These are phyloP conservation scores for Phaseolus coccineus DNA, from an alignment of 331 rosid species.

Conservation along the genomic window DNA sequence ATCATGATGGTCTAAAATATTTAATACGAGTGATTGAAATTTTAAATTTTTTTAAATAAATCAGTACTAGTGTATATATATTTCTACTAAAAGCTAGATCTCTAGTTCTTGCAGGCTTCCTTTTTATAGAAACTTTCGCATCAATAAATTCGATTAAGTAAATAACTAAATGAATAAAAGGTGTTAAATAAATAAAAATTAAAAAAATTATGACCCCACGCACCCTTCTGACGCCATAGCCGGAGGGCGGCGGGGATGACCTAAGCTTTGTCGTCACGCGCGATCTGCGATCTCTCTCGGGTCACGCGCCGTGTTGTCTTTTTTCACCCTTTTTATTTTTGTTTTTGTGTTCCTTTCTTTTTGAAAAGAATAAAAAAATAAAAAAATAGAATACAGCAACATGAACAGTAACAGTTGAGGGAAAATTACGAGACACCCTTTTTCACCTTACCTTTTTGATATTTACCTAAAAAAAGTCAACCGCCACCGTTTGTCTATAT, in stretches of 20 bases:
- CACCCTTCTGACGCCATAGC: slow-evolving; percentile 49
- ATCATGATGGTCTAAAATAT: too few species aligned
- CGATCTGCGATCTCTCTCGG: slow-evolving; percentile 61
- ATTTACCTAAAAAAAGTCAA: slow-evolving; percentile 45
- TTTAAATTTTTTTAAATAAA: too few species aligned
- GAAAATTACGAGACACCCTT: slow-evolving; percentile 3
- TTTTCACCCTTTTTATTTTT: neutral
- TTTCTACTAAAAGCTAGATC: neutral
- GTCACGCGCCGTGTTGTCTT: slow-evolving; percentile 55
- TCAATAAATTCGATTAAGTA: neutral
- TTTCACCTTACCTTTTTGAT: slow-evolving; percentile 22
- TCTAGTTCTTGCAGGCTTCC: neutral
- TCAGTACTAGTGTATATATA: neutral
- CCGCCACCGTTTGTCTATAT: slow-evolving; percentile 17
- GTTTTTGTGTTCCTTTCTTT: neutral
- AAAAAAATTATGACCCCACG: slow-evolving; percentile 24
- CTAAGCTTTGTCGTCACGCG: slow-evolving; percentile 71
- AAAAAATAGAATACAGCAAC: neutral
- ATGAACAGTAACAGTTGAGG: neutral
- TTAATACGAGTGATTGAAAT: too few species aligned
- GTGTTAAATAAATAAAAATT: neutral
- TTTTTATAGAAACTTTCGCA: neutral
- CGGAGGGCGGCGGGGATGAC: slow-evolving; percentile 86
- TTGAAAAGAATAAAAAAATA: neutral
- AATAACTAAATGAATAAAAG: neutral